Evolutionary conservation across 148 eudicot genomes (phyloP).

Genomic region (Fallopia convolvulus): DNA sequence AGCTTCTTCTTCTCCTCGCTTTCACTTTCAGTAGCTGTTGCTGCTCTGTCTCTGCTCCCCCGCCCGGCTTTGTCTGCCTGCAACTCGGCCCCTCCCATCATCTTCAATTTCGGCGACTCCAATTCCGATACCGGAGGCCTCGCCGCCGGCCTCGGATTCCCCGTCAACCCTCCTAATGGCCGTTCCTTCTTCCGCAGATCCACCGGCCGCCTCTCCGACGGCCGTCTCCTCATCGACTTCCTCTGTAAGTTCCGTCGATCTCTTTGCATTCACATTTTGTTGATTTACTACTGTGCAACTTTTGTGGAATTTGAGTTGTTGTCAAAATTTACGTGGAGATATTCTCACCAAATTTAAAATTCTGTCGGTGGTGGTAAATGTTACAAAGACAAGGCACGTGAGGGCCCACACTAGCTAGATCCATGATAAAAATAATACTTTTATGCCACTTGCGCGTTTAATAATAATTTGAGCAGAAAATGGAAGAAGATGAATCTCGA

Average conservation of each 20-base stretch:
- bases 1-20: not conserved
- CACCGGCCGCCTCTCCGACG: constrained; percentile 56
- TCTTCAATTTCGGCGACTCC: constrained; percentile 74
- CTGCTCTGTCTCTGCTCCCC: constrained; percentile 5
- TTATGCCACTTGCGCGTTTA: no score
- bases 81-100: constrained; percentile 22
- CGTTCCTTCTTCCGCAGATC: constrained; percentile 44
- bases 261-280: not conserved
- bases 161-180: constrained; percentile 40
- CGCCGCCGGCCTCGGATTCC: constrained; percentile 49
- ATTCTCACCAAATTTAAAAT: no score
- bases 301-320: not conserved
- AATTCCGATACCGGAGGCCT: constrained; percentile 73
- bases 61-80: not conserved
- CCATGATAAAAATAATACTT: no score
- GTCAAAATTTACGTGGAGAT: not conserved
- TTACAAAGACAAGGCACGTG: no score
- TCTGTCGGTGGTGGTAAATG: not conserved
- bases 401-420: no score
- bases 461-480: no score
- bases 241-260: constrained; percentile 32
- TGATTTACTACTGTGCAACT: no score
- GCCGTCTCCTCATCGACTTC: constrained; percentile 57
- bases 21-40: not conserved
- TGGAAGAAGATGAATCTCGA: no score